Evolutionary conservation across 257 asterid species (phyloP).

Genomic region (Nemophila menziesii): DNA sequence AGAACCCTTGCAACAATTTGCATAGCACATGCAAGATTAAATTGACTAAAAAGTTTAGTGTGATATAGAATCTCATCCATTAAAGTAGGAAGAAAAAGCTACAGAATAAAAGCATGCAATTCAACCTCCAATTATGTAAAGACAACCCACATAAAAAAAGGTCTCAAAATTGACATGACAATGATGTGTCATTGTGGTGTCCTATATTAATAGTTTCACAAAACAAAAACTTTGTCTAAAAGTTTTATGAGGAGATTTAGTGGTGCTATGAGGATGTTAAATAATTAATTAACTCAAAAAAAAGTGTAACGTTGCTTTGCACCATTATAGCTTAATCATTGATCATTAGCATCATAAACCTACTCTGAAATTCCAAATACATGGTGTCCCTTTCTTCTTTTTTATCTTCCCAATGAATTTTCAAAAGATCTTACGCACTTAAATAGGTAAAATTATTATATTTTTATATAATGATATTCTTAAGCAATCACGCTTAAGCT

Average conservation of each 20-base stretch:
- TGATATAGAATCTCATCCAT: not conserved
- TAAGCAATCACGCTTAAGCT: too few relatives aligned
- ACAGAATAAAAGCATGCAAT: conserved; percentile 5
- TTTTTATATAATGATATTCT: too few relatives aligned
- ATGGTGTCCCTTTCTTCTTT: too few relatives aligned
- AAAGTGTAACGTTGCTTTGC: not conserved
- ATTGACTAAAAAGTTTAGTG: not conserved
- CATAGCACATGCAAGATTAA: not conserved
- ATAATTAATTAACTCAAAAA: too few relatives aligned
- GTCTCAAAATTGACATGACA: conserved; percentile 13
- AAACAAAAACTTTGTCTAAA: not conserved
- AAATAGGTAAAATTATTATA: too few relatives aligned
- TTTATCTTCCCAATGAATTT: too few relatives aligned
- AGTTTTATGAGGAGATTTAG: not conserved
- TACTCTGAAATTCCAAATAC: not conserved
- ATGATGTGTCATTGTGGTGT: conserved; percentile 1
- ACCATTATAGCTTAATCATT: not conserved
- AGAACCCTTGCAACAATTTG: not conserved
- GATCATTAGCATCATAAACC: not conserved
- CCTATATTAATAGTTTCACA: not conserved
- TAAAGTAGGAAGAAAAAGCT: conserved; percentile 3
- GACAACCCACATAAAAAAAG: conserved; percentile 6
- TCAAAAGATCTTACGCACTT: too few relatives aligned
- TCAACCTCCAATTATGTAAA: conserved; percentile 10
- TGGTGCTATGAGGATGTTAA: not conserved